Conservation (phyloP, 1,284 basidiomycete species). For the Puccinia hordei region DNA sequence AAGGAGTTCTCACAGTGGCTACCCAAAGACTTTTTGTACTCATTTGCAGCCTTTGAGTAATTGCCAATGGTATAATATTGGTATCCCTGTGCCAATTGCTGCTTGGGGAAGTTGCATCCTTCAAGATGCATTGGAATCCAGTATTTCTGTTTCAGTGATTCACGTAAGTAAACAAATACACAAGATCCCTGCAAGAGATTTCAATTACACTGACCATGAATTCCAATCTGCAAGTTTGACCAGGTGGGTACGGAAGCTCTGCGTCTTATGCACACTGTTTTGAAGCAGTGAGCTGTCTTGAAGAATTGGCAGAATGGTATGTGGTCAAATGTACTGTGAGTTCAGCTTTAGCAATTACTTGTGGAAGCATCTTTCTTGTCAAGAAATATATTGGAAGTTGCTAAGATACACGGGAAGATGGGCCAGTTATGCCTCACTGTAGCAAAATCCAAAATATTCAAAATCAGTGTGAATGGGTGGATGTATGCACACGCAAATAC, state of each 20-base stretch:
- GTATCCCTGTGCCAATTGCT: not conserved
- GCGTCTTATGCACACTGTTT: not conserved
- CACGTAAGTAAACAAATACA: not conserved
- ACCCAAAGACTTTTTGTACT: not conserved
- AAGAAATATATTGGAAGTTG: not conserved
- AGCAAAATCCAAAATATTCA: too few relatives aligned
- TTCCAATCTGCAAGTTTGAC: not conserved
- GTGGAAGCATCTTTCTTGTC: not conserved
- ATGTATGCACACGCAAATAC: too few relatives aligned
- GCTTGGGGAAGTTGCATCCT: not conserved
- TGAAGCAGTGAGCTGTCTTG: not conserved
- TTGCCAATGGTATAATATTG: not conserved
- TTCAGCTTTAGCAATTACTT: not conserved
- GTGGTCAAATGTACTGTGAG: not conserved
- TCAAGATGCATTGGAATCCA: not conserved
- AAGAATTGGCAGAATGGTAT: not conserved
- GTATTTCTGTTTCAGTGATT: not conserved
- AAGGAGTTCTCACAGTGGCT: too few relatives aligned
- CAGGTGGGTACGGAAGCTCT: not conserved
- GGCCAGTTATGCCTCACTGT: too few relatives aligned
- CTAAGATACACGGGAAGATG: not conserved
- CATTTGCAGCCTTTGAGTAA: not conserved
- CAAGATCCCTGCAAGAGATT: not conserved
- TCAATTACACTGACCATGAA: not conserved
- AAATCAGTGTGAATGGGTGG: too few relatives aligned